Percentiles rank a stretch among this genome's conserved stretches.
phyloP scores from a whole-genome alignment of 2,329 filamentous ascomycete species.

The Hypomyces rosellus region DNA sequence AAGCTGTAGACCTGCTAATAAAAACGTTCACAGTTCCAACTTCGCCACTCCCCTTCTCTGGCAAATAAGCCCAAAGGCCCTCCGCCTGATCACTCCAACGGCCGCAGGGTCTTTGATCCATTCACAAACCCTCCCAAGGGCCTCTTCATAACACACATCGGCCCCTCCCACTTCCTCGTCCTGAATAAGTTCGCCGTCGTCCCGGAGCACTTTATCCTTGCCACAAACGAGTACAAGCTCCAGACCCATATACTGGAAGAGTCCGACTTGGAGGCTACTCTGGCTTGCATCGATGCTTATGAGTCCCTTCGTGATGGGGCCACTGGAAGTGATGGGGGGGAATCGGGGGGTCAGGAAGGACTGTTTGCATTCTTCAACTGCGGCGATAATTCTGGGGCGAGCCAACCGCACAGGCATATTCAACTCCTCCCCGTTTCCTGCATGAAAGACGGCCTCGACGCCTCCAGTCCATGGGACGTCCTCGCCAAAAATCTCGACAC shows the following conservation, averaged over 20 bases:
- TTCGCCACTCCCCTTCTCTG: conserved; percentile 63
- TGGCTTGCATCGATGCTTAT: conserved; percentile 56
- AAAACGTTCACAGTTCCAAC: conserved; percentile 52
- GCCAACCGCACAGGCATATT: conserved; percentile 65
- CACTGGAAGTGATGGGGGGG: neutral
- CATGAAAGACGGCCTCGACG: conserved; percentile 51
- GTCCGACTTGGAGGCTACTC: conserved; percentile 54
- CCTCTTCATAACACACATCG: conserved; percentile 47
- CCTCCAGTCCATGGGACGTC: conserved; percentile 37
- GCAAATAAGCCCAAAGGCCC: conserved; percentile 57
- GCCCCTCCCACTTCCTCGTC: conserved; percentile 55
- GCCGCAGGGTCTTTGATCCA: conserved; percentile 48
- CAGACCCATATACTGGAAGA: conserved; percentile 59
- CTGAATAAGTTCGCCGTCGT: conserved; percentile 73
- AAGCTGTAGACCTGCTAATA: neutral
- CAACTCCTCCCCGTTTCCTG: conserved; percentile 61
- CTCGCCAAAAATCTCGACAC: conserved; percentile 33
- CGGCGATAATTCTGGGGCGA: conserved; percentile 61
- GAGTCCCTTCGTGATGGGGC: conserved; percentile 12
- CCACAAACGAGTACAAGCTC: conserved; percentile 55
- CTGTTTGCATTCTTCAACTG: conserved; percentile 67
- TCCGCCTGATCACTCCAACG: conserved; percentile 27
- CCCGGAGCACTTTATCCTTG: conserved; percentile 64
- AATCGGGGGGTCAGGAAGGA: conserved; percentile 20
- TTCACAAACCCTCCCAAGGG: conserved; percentile 55